Conservation (phyloP, 2,329 filamentous ascomycete genomes). For the Sporothrix humicola region DNA sequence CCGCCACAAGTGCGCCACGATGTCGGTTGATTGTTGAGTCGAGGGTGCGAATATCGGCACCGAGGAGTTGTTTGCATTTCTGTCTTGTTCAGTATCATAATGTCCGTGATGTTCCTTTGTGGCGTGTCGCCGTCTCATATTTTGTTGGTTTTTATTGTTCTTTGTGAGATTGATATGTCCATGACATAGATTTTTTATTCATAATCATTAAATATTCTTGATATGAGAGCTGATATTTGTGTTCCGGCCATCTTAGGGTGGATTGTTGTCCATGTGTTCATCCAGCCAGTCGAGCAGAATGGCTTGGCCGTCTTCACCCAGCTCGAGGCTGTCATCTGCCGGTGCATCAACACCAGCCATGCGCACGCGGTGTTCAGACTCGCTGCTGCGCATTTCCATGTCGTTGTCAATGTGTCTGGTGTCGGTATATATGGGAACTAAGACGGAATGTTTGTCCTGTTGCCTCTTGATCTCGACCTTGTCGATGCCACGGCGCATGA, state of each 20-base stretch:
- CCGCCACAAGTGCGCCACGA: conserved; percentile 18
- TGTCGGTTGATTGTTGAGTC: background rate
- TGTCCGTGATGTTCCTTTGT: background rate
- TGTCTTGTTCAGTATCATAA: background rate
- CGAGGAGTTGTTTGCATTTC: too few species aligned
- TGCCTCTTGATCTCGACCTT: conserved; percentile 54
- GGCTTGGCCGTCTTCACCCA: conserved; percentile 14
- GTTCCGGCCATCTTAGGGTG: background rate
- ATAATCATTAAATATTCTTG: background rate
- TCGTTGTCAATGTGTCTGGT: conserved; percentile 45
- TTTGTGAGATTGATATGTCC: background rate
- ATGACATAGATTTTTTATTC: background rate
- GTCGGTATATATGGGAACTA: background rate
- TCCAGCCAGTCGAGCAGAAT: conserved; percentile 34
- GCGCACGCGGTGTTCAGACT: conserved; percentile 49
- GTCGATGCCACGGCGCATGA: conserved; percentile 58
- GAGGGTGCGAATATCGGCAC: background rate
- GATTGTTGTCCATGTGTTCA: conserved; percentile 29
- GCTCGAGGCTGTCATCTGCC: conserved; percentile 6
- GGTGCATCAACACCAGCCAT: conserved; percentile 46
- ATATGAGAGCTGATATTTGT: background rate
- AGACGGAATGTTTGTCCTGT: conserved; percentile 47
- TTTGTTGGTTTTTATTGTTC: background rate
- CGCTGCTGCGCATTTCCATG: conserved; percentile 37
- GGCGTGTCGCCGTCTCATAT: too few species aligned